phyloP scores from a whole-genome alignment of 2,329 filamentous ascomycete genomes.

The Juglanconis sp. region DNA sequence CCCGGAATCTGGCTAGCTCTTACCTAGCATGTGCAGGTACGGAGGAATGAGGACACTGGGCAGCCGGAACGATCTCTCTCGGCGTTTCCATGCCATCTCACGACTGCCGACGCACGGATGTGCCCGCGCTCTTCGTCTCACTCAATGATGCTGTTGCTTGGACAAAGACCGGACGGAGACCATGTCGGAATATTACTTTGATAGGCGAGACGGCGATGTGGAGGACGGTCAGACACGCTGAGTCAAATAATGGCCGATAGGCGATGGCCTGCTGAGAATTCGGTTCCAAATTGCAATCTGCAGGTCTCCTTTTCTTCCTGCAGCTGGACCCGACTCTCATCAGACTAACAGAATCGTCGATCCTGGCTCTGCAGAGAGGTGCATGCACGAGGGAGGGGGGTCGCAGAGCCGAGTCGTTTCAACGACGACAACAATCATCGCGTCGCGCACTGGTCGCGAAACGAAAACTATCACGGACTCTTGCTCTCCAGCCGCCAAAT shows the following conservation, averaged over 20 bases:
- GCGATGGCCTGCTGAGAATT: not conserved
- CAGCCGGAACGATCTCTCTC: conserved; percentile 2
- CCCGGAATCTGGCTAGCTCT: not conserved
- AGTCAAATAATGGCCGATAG: not conserved
- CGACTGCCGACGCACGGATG: conserved; percentile 8
- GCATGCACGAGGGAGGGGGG: not conserved
- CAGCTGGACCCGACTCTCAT: conserved; percentile 12
- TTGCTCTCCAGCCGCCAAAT: not conserved
- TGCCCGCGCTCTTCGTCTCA: not conserved
- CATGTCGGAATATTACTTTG: not conserved
- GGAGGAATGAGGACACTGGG: not conserved
- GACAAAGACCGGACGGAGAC: not conserved
- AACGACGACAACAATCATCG: not conserved
- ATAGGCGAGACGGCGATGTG: not conserved
- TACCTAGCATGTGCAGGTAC: not conserved
- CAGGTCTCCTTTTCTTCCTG: conserved; percentile 12
- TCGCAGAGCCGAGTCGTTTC: not conserved
- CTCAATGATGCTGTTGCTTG: not conserved
- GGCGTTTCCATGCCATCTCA: conserved; percentile 7
- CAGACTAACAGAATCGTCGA: not conserved
- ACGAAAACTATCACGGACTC: not conserved
- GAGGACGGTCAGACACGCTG: not conserved
- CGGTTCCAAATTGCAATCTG: conserved; percentile 17
- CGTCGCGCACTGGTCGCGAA: not conserved
- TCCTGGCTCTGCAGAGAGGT: conserved; percentile 12